phyloP scores from a whole-genome alignment of 257 asterid species.

The Solanum ossicruentum region DNA sequence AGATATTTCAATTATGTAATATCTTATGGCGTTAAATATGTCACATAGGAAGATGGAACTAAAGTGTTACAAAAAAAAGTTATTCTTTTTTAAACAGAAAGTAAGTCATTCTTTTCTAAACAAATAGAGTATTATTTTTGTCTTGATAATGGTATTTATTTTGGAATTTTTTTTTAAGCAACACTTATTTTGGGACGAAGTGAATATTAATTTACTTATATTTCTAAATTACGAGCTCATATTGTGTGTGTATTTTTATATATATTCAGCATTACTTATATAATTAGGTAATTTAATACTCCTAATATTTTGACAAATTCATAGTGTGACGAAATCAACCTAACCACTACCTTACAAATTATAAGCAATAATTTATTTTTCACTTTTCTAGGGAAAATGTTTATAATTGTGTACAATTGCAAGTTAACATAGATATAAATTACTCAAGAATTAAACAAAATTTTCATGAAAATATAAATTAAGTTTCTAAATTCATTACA shows the following conservation, averaged over 20 bases:
- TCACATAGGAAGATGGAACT: too few species aligned
- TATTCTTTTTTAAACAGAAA: too few species aligned
- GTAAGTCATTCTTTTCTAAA: too few species aligned
- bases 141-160: too few species aligned
- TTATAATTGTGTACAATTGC: background rate
- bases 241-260: background rate
- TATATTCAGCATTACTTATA: background rate
- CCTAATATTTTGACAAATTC: background rate
- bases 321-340: background rate
- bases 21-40: too few species aligned
- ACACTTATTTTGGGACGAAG: background rate
- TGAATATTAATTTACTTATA: background rate
- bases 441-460: background rate
- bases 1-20: too few species aligned
- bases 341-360: background rate
- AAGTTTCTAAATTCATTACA: background rate
- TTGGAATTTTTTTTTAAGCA: background rate
- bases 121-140: too few species aligned
- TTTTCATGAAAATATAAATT: background rate
- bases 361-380: background rate
- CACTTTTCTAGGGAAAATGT: background rate
- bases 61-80: too few species aligned
- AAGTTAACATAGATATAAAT: background rate
- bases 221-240: background rate
- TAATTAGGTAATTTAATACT: background rate